Evolutionary conservation across 1,284 basidiomycete genomes (phyloP), one percentile per base, ranked within the genome.

Genomic region (Apiotrichum mycotoxinovorans): DNA sequence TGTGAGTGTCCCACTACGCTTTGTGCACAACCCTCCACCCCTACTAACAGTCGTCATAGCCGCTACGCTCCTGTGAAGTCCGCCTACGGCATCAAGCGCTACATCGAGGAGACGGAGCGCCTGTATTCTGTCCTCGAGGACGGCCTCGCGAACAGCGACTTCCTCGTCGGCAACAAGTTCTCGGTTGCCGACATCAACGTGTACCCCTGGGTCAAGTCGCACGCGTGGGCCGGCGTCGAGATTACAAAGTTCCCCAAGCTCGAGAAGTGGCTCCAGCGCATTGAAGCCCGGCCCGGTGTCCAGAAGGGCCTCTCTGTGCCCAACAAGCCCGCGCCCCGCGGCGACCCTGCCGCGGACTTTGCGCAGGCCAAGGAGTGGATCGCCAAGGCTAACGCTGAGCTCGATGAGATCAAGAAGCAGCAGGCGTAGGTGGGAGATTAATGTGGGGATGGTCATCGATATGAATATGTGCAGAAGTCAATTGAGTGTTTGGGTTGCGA

Each of bases 41-140:
- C n/a, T n/a, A n/a, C n/a, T n/a, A n/a, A n/a, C n/a, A 18, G 40
- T 20, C 11, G 18, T 41, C 22, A n/a, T 30, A 68, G 64, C 70
- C 71, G 73, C 47, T 77, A 75, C 64, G 74, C 74, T 17, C 74
- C 75, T 26, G 67, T 76, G 61, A 78, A 77, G 65, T 73, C 77
- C 54, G 72, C 72, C 25, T 78, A 76, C 64, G 76, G 70, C 35
- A 79, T 80, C 63, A 76, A 76, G 84, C 83, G 87, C 50, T 91
- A 89, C 76, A 64, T 82, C 26, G 82, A 87, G 35, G 90, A 92
- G 79, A 87, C 87, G 3, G 85, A 85, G 70, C 83, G 89, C 30
- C 80, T 92, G 5, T 89, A 87, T 70, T 78, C 82, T 40, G 89
- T 91, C 11, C 81, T 91, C 54, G 85, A 91, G 63, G 83, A 83